Percentiles rank a stretch among this genome's conserved stretches.
Conservation (phyloP, 768 basidiomycete species). For the Rhizopogon vinicolor region DNA sequence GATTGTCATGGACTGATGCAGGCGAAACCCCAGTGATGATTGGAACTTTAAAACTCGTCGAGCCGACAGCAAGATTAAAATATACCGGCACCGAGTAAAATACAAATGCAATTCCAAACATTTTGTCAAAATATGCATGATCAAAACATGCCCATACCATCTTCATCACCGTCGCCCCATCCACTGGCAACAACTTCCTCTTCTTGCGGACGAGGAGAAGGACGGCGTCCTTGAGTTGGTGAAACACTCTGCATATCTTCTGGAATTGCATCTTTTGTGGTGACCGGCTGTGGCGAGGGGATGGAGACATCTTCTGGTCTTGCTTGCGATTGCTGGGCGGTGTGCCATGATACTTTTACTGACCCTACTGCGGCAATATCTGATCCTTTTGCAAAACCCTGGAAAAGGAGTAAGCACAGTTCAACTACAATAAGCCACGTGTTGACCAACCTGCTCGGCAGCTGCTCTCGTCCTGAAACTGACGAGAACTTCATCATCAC, state of each 20-base stretch:
- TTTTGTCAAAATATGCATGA: neutral
- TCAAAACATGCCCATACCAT: slow-evolving; percentile 54
- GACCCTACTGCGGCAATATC: slow-evolving; percentile 62
- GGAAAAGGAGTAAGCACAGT: slow-evolving; percentile 9
- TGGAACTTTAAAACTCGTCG: neutral
- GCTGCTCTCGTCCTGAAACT: slow-evolving; percentile 66
- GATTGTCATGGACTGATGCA: neutral
- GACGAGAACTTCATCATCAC: slow-evolving; percentile 58
- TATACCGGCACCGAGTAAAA: neutral
- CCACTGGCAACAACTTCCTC: slow-evolving; percentile 64
- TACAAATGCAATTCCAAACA: neutral
- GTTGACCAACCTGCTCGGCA: slow-evolving; percentile 67
- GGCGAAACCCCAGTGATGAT: neutral
- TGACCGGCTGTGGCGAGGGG: slow-evolving; percentile 15
- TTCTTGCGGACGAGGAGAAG: slow-evolving; percentile 39
- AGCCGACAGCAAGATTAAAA: neutral
- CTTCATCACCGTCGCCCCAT: slow-evolving; percentile 66
- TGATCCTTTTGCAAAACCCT: slow-evolving; percentile 72
- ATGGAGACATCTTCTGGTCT: slow-evolving; percentile 14
- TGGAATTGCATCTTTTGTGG: slow-evolving; percentile 15
- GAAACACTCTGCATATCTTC: slow-evolving; percentile 21
- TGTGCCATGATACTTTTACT: slow-evolving; percentile 67
- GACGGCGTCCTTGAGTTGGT: slow-evolving; percentile 8
- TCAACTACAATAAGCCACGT: slow-evolving; percentile 1
- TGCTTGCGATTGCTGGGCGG: slow-evolving; percentile 24